Evolutionary conservation across 2,329 filamentous ascomycete genomes (phyloP).

Genomic region (Plectosphaerella cucumerina): DNA sequence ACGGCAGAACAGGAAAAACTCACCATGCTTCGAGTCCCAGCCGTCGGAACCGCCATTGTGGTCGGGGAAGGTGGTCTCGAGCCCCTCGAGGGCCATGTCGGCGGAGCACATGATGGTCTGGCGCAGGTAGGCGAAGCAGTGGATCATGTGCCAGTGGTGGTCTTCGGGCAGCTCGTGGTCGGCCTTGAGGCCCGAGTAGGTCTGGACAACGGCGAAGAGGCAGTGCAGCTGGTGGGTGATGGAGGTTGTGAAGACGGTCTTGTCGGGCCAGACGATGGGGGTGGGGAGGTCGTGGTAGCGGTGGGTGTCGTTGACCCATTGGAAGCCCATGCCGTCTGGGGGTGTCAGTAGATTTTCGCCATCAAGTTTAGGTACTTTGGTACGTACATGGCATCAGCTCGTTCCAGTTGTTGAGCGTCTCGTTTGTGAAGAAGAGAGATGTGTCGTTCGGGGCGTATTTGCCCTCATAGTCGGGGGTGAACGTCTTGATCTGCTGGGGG

Average conservation of each 20-base stretch:
- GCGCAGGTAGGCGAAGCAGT: constrained; percentile 44
- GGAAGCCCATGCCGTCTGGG: constrained; percentile 32
- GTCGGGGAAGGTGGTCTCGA: constrained; percentile 41
- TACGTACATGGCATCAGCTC: constrained; percentile 29
- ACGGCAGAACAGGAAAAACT: constrained; percentile 10
- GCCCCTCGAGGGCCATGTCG: constrained; percentile 40
- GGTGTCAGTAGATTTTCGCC: constrained; percentile 1
- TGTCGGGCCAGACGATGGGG: constrained; percentile 25
- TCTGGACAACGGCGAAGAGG: constrained; percentile 37
- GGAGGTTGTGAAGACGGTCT: constrained; percentile 35
- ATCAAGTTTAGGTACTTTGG: not conserved
- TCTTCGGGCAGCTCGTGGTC: constrained; percentile 34
- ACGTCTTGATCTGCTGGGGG: constrained; percentile 32
- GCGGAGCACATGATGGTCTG: constrained; percentile 42
- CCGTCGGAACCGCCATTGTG: constrained; percentile 41
- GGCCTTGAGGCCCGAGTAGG: constrained; percentile 35
- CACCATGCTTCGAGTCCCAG: constrained; percentile 42
- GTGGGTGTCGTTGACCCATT: constrained; percentile 28
- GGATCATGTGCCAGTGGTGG: constrained; percentile 42
- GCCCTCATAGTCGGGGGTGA: constrained; percentile 25
- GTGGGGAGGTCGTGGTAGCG: constrained; percentile 32
- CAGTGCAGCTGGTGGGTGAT: constrained; percentile 41
- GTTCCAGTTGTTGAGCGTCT: constrained; percentile 30
- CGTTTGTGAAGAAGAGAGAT: constrained; percentile 33
- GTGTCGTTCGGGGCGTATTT: constrained; percentile 32